Evolutionary conservation across 352 stramenopile genomes (phyloP).

Genomic region (Elongisporangium undulatum): DNA sequence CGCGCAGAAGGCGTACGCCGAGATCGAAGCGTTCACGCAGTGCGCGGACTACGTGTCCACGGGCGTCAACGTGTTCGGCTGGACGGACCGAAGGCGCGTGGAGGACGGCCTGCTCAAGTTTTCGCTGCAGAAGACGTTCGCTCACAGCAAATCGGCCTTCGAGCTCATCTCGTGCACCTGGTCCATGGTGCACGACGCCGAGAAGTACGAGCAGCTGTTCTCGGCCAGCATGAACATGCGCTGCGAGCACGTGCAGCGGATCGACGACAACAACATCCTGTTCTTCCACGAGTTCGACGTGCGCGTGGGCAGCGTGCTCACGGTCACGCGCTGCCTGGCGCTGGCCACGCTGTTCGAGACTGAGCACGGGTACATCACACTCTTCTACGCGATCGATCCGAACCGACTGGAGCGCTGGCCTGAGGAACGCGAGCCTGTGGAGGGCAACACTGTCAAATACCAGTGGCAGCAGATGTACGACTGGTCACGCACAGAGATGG

Average conservation of each 20-base stretch:
- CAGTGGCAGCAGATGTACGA: conserved; percentile 16
- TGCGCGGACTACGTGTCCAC: conserved; percentile 38
- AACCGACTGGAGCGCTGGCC: conserved; percentile 3
- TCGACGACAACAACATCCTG: conserved; percentile 63
- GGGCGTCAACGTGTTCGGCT: conserved; percentile 45
- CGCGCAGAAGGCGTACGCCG: conserved; percentile 23
- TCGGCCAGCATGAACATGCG: conserved; percentile 40
- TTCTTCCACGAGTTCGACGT: conserved; percentile 14
- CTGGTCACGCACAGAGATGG: conserved; percentile 8
- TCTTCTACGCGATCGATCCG: conserved; percentile 40
- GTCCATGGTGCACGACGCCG: conserved; percentile 28
- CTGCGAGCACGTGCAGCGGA: conserved; percentile 33
- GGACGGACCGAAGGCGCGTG: conserved; percentile 40
- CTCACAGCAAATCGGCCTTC: conserved; percentile 13
- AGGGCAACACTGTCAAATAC: conserved; percentile 5
- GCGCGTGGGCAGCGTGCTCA: conserved; percentile 25
- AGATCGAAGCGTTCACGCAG: conserved; percentile 37
- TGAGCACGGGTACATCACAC: conserved; percentile 27
- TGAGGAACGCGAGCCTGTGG: background rate
- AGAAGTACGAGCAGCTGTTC: conserved; percentile 27
- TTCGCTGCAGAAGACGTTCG: conserved; percentile 50
- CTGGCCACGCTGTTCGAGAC: conserved; percentile 36
- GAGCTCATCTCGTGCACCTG: conserved; percentile 30
- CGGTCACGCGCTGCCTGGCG: conserved; percentile 36
- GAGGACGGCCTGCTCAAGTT: conserved; percentile 42